These are phyloP conservation scores for Penicillium fimorum DNA, from an alignment of 495 filamentous ascomycete genomes.

Conservation along the genomic window DNA sequence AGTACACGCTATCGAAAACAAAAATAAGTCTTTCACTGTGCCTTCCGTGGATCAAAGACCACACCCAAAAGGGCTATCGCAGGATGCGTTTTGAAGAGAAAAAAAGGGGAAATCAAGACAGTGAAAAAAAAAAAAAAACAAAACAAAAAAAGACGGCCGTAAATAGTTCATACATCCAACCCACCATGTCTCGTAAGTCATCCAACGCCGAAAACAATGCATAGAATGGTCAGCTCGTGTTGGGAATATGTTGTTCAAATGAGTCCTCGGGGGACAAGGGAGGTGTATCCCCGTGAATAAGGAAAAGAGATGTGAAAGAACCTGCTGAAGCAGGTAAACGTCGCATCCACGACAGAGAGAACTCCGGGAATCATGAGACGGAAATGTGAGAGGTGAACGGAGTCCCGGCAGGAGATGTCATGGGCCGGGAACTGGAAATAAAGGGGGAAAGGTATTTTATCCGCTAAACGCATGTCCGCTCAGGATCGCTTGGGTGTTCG, in stretches of 20 bases:
- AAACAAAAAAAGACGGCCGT: conserved; percentile 20
- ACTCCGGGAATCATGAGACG: not conserved
- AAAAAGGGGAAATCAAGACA: conserved; percentile 30
- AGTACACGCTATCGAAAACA: conserved; percentile 47
- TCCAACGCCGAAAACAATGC: conserved; percentile 48
- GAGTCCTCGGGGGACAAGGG: conserved; percentile 3
- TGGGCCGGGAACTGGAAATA: not conserved
- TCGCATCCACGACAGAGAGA: not conserved
- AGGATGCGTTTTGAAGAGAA: conserved; percentile 29
- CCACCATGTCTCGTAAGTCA: conserved; percentile 42
- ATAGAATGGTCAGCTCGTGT: conserved; percentile 10
- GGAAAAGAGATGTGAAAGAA: not conserved
- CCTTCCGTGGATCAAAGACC: conserved; percentile 29
- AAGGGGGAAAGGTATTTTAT: conserved; percentile 15
- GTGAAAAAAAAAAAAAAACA: conserved; percentile 25
- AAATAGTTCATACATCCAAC: conserved; percentile 50
- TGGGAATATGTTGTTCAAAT: conserved; percentile 13
- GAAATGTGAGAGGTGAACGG: conserved; percentile 6
- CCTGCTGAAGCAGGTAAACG: not conserved
- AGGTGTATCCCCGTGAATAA: not conserved
- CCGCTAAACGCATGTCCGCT: conserved; percentile 50
- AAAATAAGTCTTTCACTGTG: conserved; percentile 38
- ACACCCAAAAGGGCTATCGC: conserved; percentile 25
- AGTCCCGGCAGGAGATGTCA: not conserved
- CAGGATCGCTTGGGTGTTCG: conserved; percentile 50